Evolutionary conservation across 1,139 yeast species (phyloP).

Genomic region (Saccharomyces hybrid): DNA sequence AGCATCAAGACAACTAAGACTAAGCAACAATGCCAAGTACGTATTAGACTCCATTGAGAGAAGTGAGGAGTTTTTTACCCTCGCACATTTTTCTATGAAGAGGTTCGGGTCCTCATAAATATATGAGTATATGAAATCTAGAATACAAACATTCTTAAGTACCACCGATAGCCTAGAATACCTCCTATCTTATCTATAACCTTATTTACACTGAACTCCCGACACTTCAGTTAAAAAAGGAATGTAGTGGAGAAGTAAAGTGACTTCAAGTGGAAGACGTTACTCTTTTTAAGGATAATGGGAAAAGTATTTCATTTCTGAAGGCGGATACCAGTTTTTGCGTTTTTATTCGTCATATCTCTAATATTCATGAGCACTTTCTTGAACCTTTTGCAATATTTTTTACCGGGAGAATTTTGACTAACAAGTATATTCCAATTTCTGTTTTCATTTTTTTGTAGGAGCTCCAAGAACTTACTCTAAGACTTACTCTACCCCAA

Average conservation of each 20-base stretch:
- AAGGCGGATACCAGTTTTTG: not conserved
- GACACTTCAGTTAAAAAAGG: constrained; percentile 62
- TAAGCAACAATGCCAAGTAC: constrained; percentile 20
- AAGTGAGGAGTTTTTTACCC: constrained; percentile 18
- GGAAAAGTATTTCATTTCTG: not conserved
- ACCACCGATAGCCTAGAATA: not conserved
- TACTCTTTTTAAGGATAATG: not conserved
- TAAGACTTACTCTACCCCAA: too few relatives aligned
- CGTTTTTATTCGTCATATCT: not conserved
- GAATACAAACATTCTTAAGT: not conserved
- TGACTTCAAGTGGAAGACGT: not conserved
- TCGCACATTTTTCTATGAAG: constrained; percentile 61
- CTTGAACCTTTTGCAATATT: not conserved
- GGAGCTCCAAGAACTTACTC: too few relatives aligned
- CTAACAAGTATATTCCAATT: constrained; percentile 42
- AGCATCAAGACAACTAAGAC: constrained; percentile 5
- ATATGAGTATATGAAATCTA: not conserved
- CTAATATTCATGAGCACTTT: not conserved
- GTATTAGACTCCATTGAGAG: constrained; percentile 9
- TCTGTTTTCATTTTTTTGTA: constrained; percentile 35
- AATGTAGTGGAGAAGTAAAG: constrained; percentile 1
- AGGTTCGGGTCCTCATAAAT: constrained; percentile 18
- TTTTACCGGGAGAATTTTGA: not conserved
- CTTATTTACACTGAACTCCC: constrained; percentile 60
- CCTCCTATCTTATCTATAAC: not conserved